These are phyloP conservation scores for Trypanosoma caninum DNA, from an alignment of 208 protist species.

Conservation along the genomic window DNA sequence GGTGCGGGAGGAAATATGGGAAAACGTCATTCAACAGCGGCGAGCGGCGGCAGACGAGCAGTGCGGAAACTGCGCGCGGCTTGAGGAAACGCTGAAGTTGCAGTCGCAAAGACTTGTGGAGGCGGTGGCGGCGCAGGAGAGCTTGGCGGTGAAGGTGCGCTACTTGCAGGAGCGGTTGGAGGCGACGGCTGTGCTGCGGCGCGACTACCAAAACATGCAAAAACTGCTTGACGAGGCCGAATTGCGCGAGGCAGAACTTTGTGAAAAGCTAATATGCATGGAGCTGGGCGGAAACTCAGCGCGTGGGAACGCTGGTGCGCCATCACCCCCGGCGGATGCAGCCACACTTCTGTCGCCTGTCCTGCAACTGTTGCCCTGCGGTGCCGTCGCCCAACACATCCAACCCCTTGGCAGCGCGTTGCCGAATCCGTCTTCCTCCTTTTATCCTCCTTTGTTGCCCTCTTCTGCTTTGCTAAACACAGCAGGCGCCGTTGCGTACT, in stretches of 20 bases:
- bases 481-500: not conserved
- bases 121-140: not conserved
- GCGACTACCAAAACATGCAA: not conserved
- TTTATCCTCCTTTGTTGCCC: not conserved
- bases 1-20: slow-evolving; percentile 21
- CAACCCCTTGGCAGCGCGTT: not conserved
- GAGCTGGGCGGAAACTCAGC: not conserved
- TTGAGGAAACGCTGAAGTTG: slow-evolving; percentile 7
- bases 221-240: slow-evolving; percentile 2
- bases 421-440: not conserved
- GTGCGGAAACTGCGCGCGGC: slow-evolving; percentile 24
- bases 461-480: not conserved
- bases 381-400: not conserved
- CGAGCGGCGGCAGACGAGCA: slow-evolving; percentile 4
- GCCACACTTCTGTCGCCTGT: not conserved
- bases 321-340: not conserved
- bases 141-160: slow-evolving; percentile 2
- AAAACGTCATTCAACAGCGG: slow-evolving; percentile 27
- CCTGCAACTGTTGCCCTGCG: slow-evolving; percentile 1
- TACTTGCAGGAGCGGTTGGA: slow-evolving; percentile 20
- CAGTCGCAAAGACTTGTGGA: not conserved
- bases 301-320: not conserved
- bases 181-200: not conserved
- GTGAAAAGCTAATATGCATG: not conserved
- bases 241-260: slow-evolving; percentile 1